Base-by-base conservation (phyloP, 2,329 filamentous ascomycete species). In the Fusarium sp. region DNA sequence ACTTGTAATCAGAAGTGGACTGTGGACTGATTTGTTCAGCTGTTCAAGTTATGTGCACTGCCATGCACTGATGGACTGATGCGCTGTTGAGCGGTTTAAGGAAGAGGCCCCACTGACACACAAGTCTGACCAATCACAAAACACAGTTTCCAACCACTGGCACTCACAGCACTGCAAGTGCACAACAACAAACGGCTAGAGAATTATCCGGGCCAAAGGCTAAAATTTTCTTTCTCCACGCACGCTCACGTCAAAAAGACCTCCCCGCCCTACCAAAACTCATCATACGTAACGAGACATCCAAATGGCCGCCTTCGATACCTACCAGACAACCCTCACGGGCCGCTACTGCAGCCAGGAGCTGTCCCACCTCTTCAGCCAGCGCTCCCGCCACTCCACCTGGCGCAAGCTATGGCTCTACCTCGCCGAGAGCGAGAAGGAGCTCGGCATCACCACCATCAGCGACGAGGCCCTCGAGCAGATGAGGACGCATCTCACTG, bases 371-470 rank as follows among this genome's bases (percentile, higher is more conserved):
- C 61, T 66, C 25, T 66, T 66, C 61, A 66, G 63, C 19, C 63
- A 65, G 29, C 62, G 63, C 33, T 61, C 70, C 23, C 56, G 73
- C 25, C 49, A 63, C 38, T 72, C 63, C 6, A 73, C 67, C 38
- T 75, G 73, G 73, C 61, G 72, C 10, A 64, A 74, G 60, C 59
- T 73, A 12, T 74, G 72, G 66, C 46, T 63, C 9, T 51, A 60
- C 29, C 72, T 73, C 21, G 72, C 66, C 16, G 72, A 74, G 52
- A 38, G 46, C 33, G 72, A 74, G 66, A 60, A 60, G 61, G 63
- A 74, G 59, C 49, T 74, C 9, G 59, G 72, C 23, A 74, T 73
- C 21, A 51, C 52, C 29, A 65, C 56, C 42, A 73, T 73, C 55
- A 70, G 70, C 4, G 54, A 60, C 27, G 70, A 73, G 54, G 70